Base-by-base conservation (phyloP, 2,329 filamentous ascomycete genomes). In the Pezicula neosporulosa region DNA sequence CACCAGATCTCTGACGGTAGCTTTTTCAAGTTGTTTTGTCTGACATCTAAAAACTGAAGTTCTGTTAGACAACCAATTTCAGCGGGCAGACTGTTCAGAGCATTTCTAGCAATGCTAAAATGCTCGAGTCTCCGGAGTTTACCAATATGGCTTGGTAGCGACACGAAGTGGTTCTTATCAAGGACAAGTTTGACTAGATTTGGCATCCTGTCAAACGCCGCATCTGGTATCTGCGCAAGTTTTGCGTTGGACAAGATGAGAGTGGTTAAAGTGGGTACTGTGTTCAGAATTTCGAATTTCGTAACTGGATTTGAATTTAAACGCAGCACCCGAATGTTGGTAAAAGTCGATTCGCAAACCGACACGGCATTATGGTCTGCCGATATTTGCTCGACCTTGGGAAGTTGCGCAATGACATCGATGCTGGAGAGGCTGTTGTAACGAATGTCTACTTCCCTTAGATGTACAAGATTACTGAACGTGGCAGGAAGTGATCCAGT, bases 1-100 rank as follows among this genome's bases (percentile, higher is more conserved):
- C 90, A 93, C 94, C 94, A 99, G n/a, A 99, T 80, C 65, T 99
- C 94, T 65, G 89, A 83, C 2, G 94, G 94, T 30, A 99, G 76
- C 63, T 87, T 87, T 58, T 86, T 87, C 52, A 99, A 80, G 64
- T 97, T 99, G 73, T 97, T 99, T 65, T 94, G 90, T 56, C 93
- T 83, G 16, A 97, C 80, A 66, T 99, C 93, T 38, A 99, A 77
- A 56, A 91, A 87, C 48, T 85, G 86, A 55, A 99, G 77, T 67
- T 97, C 93, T 0, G 79, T 82, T 21, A 99, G 77, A 57, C 89
- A 92, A 5, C 94, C 94, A 58, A 99, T 90, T 60, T 96, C 91
- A 0, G 88, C 71, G 4, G 94, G 94, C 28, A 99, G 74, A 59
- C 89, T 85, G 54, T 86, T 89, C 3, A 99, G 78, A 0, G 88